A percentile compares a stretch with the other conserved stretches of the same genome.
phyloP scores from a whole-genome alignment of 2,329 filamentous ascomycete species.

The Chalaropsis ovoidea region DNA sequence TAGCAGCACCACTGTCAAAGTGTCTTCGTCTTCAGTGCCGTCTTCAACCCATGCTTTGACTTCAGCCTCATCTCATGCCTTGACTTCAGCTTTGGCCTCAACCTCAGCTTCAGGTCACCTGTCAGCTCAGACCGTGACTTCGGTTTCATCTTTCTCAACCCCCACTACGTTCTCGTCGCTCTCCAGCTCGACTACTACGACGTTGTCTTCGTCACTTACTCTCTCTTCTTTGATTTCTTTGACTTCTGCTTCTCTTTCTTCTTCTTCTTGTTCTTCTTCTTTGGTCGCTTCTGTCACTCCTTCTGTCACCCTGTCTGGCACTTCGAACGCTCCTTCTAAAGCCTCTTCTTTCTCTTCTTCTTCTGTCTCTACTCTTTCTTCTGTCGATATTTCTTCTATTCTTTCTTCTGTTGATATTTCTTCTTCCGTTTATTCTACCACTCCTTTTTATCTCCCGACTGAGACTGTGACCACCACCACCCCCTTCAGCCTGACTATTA shows the following conservation, averaged over 20 bases:
- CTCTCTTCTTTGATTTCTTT: slow-evolving; percentile 3
- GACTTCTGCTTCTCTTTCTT: not conserved
- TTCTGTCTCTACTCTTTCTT: not conserved
- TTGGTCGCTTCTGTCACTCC: slow-evolving; percentile 3
- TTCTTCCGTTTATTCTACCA: not conserved
- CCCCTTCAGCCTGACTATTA: not conserved
- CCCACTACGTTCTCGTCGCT: not conserved
- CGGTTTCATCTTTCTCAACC: slow-evolving; percentile 8
- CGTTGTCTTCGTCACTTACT: not conserved
- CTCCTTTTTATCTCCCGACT: not conserved
- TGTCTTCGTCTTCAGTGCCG: slow-evolving; percentile 2
- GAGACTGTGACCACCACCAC: not conserved
- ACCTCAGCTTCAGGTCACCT: not conserved
- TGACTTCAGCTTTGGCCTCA: not conserved
- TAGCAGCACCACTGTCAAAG: not conserved
- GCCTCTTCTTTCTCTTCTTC: not conserved
- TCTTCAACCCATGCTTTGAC: not conserved
- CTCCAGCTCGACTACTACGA: not conserved
- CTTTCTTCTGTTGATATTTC: not conserved
- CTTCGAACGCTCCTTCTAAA: not conserved
- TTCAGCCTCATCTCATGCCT: not conserved
- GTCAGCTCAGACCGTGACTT: not conserved
- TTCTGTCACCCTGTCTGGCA: slow-evolving; percentile 1
- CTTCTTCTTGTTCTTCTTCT: not conserved
- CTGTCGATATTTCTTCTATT: not conserved